Base-by-base conservation (phyloP, 495 filamentous ascomycete species). In the Hypoxylon fragiforme region DNA sequence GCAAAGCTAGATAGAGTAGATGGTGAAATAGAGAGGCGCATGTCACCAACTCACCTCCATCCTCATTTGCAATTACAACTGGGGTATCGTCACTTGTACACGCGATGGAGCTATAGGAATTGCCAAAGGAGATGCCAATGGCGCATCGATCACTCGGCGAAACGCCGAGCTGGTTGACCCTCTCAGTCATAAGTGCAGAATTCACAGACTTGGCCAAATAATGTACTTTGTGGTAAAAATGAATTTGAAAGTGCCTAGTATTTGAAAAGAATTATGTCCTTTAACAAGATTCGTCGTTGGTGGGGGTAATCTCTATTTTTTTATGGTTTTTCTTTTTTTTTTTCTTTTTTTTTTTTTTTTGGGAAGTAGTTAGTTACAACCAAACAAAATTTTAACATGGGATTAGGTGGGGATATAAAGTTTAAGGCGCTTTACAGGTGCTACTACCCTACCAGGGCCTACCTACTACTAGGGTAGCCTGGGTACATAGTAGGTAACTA, bases 11-110 rank as follows among this genome's bases (percentile, higher is more conserved):
- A n/a, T n/a, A n/a, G n/a, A n/a, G n/a, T n/a, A n/a, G n/a, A n/a
- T 21, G 47, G 37, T 41, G 43, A 52, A 40, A 51, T 15, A 36
- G 42, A 22, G 24, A 65, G 9, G 21, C n/a, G 3, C 3, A 12
- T 39, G 8, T 47, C 9, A 31, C 2, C 4, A 19, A 19, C 85
- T 68, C 68, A 94, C 91, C 91, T 82, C 94, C 94, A 73, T 97
- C 94, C 74, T 98, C 95, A 74, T 98, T 97, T 51, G 95, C 94
- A 72, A 98, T 97, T 63, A 98, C 92, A 69, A 96, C 91, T 55
- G 91, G 86, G 75, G 92, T 95, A 71, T 92, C 92, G 62, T 97
- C 94, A 36, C 85, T 81, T 24, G 91, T 90, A 65, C 84, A 87
- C 59, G 92, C 94, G 75, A 98, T 97, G 44, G 91, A 96, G 75